Evolutionary conservation across 1,284 basidiomycete genomes (phyloP), one percentile per base, ranked within the genome.

Genomic region (Omphalotus olearius): DNA sequence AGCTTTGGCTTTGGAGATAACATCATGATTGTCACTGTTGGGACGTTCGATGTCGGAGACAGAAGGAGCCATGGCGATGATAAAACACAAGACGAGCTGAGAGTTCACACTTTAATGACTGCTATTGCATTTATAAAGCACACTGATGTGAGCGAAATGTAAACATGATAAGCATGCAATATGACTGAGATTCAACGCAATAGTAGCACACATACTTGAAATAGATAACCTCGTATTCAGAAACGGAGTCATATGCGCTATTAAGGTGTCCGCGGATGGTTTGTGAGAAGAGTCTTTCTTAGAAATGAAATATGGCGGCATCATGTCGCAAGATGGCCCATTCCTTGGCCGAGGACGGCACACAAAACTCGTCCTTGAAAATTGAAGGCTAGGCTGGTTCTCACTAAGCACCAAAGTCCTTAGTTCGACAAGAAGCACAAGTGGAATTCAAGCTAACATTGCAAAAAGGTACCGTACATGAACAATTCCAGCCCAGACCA

Each of bases 211-310:
- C 36, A 43, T 41, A 6, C 18, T 33, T 26, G 20, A 16, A 20
- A 28, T 18, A 62, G 63, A 45, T 11, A 63, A 13, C 6, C 14
- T 36, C 37, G 35, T 23, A 18, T 6, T 10, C 26, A 13, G 44
- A 42, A 11, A 36, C 23, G 36, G 23, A 39, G 37, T 50, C 48
- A 50, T 44, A 26, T 50, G 5, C 5, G 48, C 40, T 20, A 28
- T 9, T 9, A 33, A 4, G 2, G 7, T 5, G 14, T 30, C 37
- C 6, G n/a, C 6, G 16, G 25, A 35, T 20, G 20, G 20, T 1
- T 49, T 17, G 14, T 16, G 14, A 23, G 46, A 28, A 26, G 14
- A n/a, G 39, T 28, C 37, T 11, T n/a, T 18, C 14, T 6, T n/a
- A 18, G 10, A 49, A 6, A 4, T 33, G 13, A 33, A 33, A 33